Evolutionary conservation across 2,329 filamentous ascomycete species (phyloP), one percentile per base, ranked within the genome.

Genomic region (Mycosphaerella sp.): DNA sequence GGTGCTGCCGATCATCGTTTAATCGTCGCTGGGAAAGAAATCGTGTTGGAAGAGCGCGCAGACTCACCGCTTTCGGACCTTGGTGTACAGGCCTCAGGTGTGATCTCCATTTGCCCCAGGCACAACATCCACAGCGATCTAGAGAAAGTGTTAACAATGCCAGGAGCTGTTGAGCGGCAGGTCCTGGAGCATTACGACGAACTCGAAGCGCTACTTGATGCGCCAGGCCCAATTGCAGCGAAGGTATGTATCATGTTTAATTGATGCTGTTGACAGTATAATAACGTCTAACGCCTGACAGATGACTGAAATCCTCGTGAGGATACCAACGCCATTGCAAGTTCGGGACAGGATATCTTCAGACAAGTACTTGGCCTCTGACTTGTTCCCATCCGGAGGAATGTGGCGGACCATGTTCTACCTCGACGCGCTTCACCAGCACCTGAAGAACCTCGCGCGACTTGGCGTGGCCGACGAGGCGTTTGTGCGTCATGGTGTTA

Each of bases 151-250:
- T 61, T 66, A 44, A 59, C 56, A 30, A 42, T 52, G 25, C 36
- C 56, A 48, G 73, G 55, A 64, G 74, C 77, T 1, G 75, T 97
- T 2, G 89, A 97, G 64, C 77, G 80, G 10, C 87, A 91, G 61
- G 83, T 97, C 17, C 73, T 93, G 59, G 78, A 82, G 51, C 87
- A 94, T 67, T 95, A 95, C 62, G 79, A 87, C 48, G 83, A 91
- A 54, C 71, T 98, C 18, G 95, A 93, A 77, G 79, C 81, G 39
- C 86, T 91, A 62, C 75, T 97, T 48, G 81, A 82, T 57, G 60
- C 56, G 5, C 49, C 59, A 79, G 90, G 71, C 79, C 87, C 40
- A 83, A 90, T 63, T 25, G 62, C 62, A 28, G 25, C 53, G 9
- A 50, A 56, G 44, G 57, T 59, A 34, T 42, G 49, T 47, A 25